Percentiles rank a stretch among this genome's conserved stretches.
phyloP scores from a whole-genome alignment of 1,284 basidiomycete genomes.

The Phellinidium pouzarii region DNA sequence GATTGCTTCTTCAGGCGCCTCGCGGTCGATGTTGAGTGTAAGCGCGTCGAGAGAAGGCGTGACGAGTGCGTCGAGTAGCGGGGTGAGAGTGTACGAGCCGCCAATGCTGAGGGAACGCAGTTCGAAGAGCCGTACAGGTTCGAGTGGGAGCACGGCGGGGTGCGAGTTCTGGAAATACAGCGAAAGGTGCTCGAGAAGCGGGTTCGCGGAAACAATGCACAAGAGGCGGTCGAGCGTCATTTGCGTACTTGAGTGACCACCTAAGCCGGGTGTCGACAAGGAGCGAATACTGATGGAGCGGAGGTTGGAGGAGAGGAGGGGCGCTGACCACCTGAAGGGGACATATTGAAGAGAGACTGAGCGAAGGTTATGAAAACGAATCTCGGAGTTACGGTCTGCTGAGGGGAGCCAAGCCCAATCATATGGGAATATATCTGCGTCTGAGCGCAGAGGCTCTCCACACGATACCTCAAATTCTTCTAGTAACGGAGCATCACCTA shows the following conservation, averaged over 20 bases:
- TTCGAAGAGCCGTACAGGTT: conserved; percentile 37
- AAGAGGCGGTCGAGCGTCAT: conserved; percentile 60
- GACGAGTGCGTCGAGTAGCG: conserved; percentile 53
- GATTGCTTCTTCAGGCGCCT: conserved; percentile 57
- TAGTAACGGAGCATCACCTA: conserved; percentile 64
- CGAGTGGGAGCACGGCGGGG: conserved; percentile 54
- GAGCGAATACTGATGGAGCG: conserved; percentile 40
- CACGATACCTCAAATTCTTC: conserved; percentile 71
- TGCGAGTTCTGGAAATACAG: conserved; percentile 55
- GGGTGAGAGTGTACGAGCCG: conserved; percentile 57
- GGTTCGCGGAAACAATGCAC: conserved; percentile 51
- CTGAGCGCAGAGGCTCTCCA: conserved; percentile 41
- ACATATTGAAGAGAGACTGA: conserved; percentile 59
- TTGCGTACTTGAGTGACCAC: conserved; percentile 36
- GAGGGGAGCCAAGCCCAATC: conserved; percentile 71
- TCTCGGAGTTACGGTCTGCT: conserved; percentile 16
- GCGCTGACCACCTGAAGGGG: conserved; percentile 67
- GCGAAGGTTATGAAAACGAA: conserved; percentile 37
- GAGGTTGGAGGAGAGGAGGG: conserved; percentile 10
- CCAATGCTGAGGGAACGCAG: conserved; percentile 52
- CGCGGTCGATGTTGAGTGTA: conserved; percentile 60
- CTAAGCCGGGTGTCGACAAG: conserved; percentile 26
- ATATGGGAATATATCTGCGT: conserved; percentile 33
- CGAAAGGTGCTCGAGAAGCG: conserved; percentile 45
- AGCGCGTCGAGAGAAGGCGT: conserved; percentile 50